Evolutionary conservation across 202 grass and related monocot genomes (phyloP).

Genomic region (Hordeum pubiflorum): DNA sequence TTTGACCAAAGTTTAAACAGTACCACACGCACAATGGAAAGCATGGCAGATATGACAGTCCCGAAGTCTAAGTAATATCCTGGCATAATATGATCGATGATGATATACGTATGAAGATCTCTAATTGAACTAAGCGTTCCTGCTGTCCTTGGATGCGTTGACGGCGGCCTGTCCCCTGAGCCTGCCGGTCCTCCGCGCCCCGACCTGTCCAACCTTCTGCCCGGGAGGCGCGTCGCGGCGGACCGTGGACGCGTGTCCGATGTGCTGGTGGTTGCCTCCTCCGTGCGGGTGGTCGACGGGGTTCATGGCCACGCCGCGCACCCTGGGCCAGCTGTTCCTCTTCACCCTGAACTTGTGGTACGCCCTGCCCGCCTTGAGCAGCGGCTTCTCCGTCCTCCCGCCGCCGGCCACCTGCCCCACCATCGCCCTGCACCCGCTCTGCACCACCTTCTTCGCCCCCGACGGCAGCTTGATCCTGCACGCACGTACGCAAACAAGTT

Average conservation of each 20-base stretch:
- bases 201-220: constrained; percentile 76
- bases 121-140: neutral
- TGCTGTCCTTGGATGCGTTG: constrained; percentile 50
- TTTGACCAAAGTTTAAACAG: neutral
- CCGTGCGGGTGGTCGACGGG: constrained; percentile 90
- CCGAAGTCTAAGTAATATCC: neutral
- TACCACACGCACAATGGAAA: neutral
- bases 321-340: constrained; percentile 93
- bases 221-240: constrained; percentile 78
- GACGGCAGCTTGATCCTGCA: constrained; percentile 90
- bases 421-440: constrained; percentile 74
- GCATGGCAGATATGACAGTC: neutral
- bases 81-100: neutral
- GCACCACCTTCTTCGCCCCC: constrained; percentile 83
- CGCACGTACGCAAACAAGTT: neutral
- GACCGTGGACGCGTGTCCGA: constrained; percentile 81
- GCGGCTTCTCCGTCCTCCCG: constrained; percentile 77
- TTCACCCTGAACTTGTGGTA: constrained; percentile 91
- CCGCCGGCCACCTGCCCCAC: constrained; percentile 80
- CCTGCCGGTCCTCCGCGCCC: constrained; percentile 71
- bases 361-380: constrained; percentile 82
- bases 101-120: neutral
- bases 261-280: constrained; percentile 96
- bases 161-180: constrained; percentile 78
- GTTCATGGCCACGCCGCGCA: constrained; percentile 92